Base-by-base conservation (phyloP, 805 yeast species). In the Hanseniaspora opuntiae region DNA sequence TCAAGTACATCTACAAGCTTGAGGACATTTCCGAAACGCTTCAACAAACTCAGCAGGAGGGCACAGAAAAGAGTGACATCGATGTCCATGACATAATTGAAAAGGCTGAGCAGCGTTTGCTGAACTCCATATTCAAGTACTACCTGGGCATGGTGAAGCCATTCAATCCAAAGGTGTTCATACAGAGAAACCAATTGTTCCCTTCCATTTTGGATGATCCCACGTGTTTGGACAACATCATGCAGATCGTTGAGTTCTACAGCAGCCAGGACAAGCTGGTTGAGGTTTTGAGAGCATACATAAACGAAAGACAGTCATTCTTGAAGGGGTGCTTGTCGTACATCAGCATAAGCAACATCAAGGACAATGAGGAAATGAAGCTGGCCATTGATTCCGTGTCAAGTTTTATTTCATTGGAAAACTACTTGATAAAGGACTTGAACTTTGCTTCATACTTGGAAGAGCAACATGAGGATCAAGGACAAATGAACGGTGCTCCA, bases 11-110 rank as follows among this genome's bases (percentile, higher is more conserved):
- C 38, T 70, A 70, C 56, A 68, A 72, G 59, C 69, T 81, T 53
- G 72, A 72, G 58, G 69, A 65, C 53, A 65, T 81, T 57, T 60
- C 79, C 53, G 69, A 68, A 45, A 74, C 72, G 57, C 67, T 77
- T 39, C 65, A 65, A 60, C 62, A 67, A 54, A 57, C 67, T 6
- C 47, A 52, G 6, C 22, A 30, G 25, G 41, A 22, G 12, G 24
- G 30, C 4, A 25, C 46, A 9, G 46, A 28, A 6, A 42, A 42
- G 30, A 44, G 53, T 25, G 57, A 56, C 8, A 58, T 57, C n/a
- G 48, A 51, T 44, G 37, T 51, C 4, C 47, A 49, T n/a, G 53
- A 49, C 16, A 49, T 49, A 16, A 49, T 49, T 38, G 44, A 41
- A 32, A 49, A 24, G 19, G 46, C 53, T 4, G 53, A 49, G 25